Base-by-base conservation (phyloP, 129 eudicot genomes). In the Flaveria brownii region DNA sequence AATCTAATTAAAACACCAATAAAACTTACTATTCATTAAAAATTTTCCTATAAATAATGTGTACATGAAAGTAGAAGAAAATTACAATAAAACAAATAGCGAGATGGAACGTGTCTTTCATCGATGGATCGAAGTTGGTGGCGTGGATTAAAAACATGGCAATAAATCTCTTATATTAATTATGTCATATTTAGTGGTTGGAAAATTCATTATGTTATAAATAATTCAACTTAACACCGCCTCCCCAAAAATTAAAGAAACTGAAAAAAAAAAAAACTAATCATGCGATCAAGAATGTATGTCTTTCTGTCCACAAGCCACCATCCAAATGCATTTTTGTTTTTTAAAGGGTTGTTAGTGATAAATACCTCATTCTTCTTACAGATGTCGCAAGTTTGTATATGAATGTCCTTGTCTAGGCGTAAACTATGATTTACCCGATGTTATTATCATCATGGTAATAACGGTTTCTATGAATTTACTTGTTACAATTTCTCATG, bases 81-180 rank as follows among this genome's bases (percentile, higher is more conserved):
- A 10, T 45, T 45, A 45, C 9, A 18, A 55, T 18, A 55, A 55
- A 55, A 55, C 61, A 60, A 23, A 60, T 39, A 17, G 69, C 69
- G 9, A 70, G 82, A 71, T 72, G 68, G 46, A 25, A 64, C 63
- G 83, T 56, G 3, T 75, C 74, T 79, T 62, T 79, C 83, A 71
- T 9, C 70, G 70, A 68, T 77, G 61, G 61, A 55, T 55, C 26
- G 30, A 62, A 15, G 68, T 62, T 62, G 68, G 68, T 62, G 17
- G 78, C 74, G 60, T 72, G 78, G 73, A 79, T 73, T 79, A 12
- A 64, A 79, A 79, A 50, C 51, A 79, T 71, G 72, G 82, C 67
- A 78, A 79, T 71, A 33, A 9, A 6, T 46, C 20, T 26, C 72
- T 59, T 78, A 8, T 57, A 9, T 13, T 71, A 33, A 61, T 50